These are phyloP conservation scores for Cercospora sp. DNA, from an alignment of 2,329 filamentous ascomycete genomes.

Conservation along the genomic window DNA sequence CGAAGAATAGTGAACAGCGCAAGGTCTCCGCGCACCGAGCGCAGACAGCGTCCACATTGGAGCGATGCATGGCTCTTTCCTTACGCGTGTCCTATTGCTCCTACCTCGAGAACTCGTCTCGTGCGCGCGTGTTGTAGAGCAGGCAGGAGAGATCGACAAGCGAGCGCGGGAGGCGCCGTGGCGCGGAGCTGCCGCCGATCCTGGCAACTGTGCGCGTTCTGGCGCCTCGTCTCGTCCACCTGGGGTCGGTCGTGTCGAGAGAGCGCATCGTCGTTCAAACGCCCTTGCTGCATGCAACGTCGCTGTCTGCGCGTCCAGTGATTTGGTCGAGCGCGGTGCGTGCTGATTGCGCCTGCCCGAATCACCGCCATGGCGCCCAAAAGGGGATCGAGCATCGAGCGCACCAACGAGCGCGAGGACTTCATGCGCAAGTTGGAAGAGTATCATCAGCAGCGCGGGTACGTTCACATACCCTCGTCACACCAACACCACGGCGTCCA, in stretches of 20 bases:
- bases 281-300: background rate
- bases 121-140: background rate
- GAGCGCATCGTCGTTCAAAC: background rate
- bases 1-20: background rate
- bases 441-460: constrained; percentile 78
- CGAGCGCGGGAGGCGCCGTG: background rate
- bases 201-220: background rate
- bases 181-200: background rate
- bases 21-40: background rate
- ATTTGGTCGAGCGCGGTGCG: background rate
- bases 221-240: constrained; percentile 2
- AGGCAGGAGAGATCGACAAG: background rate
- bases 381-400: constrained; percentile 51
- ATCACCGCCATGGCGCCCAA: constrained; percentile 46
- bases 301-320: background rate
- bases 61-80: background rate
- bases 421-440: constrained; percentile 72
- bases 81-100: background rate
- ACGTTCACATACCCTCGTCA: constrained; percentile 28
- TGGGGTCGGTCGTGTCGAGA: background rate
- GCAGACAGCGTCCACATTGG: background rate
- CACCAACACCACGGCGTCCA: background rate
- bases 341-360: background rate
- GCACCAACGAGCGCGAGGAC: constrained; percentile 67
- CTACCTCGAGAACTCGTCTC: background rate